Base-by-base conservation (phyloP, 495 filamentous ascomycete species). In the Beverwykella pulmonaria region DNA sequence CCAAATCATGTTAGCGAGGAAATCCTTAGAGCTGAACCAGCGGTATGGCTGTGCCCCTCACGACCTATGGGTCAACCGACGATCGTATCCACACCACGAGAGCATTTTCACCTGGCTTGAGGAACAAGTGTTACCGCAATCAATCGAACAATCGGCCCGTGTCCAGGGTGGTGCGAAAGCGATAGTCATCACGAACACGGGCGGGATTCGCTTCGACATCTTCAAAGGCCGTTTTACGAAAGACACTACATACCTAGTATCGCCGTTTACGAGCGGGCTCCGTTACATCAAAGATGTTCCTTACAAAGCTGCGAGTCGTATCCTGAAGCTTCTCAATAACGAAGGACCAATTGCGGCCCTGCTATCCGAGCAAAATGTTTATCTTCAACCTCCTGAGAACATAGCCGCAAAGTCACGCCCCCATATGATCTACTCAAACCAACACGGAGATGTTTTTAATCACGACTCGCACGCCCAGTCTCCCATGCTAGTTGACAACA, bases 191-290 rank as follows among this genome's bases (percentile, higher is more conserved):
- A 78, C 88, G 27, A 98, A 98, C 74, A 95, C 92, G 7, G 94
- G 94, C 10, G 89, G 90, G 1, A 86, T 98, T 61, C 89, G 94
- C 50, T 98, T 97, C 73, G 94, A 98, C 73, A 88, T 98, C 66
- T 96, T 97, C 82, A 83, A 93, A 73, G 95, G 94, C 0, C 79
- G 87, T 1, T 97, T 97, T 68, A 97, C 94, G 0, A 85, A 82
- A 52, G 94, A 98, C 71, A 88, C 88, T 0, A 89, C 87, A 1
- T 97, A 85, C 73, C 88, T 91, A 49, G 83, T 97, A 53, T 96
- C 91, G 2, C 94, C 94, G 1, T 98, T 98, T 75, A 87, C 86
- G 0, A 94, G 88, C 74, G 84, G 83, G 4, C 90, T 97, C 67
- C 79, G 82, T n/a, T 91, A 88, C 71, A 81, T 97, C 53, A 84